Base-by-base conservation (phyloP, 495 filamentous ascomycete species). In the Talaromyces proteolyticus region DNA sequence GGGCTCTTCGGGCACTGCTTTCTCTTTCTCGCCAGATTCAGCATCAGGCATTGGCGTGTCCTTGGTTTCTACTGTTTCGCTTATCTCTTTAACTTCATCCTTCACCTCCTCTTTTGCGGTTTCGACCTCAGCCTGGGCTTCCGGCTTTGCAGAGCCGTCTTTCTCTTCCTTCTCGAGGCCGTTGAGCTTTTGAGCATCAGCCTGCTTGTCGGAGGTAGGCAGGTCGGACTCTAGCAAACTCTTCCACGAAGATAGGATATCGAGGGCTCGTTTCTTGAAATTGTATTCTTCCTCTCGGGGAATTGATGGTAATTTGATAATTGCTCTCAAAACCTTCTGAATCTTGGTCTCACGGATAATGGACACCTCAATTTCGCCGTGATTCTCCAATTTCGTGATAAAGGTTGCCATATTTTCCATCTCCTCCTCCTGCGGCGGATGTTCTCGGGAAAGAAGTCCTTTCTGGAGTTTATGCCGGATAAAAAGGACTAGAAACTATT, bases 311-410 rank as follows among this genome's bases (percentile, higher is more conserved):
- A 95, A 74, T 70, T 93, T 95, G 56, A 95, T 73, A 59, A 96
- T 92, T 37, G 82, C 88, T 69, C 89, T 91, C 42, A 95, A 75
- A 7, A 96, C 91, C 69, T 95, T 95, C 77, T 95, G 88, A 66
- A 95, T 94, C 74, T 95, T 95, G 26, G 91, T 95, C 4, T 64
- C 68, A 44, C 83, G 77, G 57, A 96, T 94, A 55, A 95, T 92
- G 55, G 79, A 81, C 12, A 87, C 87, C 54, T 95, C 91, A 18
- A 96, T 78, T 47, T 94, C 88, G 1, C 78, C 69, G 58, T 86
- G 82, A 3, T 68, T 79, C 63, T 96, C 91, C 4, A 96, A 77
- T 62, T 91, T 89, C 22, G 70, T 76, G 42, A 95, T 74, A 63
- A 84, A 91, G 16, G 83, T 80, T 6, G 85, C 83, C 89, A 96